These are phyloP conservation scores for Phascolomyces articulosus DNA, from an alignment of 371 early-diverging fungal species.

Conservation along the genomic window DNA sequence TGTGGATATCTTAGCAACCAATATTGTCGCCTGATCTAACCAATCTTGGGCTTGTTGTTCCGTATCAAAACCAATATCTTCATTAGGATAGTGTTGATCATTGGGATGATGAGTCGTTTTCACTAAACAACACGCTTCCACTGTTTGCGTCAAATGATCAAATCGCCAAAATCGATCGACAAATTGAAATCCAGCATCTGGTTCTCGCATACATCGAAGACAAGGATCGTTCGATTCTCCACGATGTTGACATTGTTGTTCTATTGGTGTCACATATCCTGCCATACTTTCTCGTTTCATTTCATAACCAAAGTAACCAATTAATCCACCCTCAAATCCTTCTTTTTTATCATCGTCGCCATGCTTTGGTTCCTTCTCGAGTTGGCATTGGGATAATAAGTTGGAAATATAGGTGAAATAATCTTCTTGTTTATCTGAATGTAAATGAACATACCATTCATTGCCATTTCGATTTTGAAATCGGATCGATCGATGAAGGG, in stretches of 20 bases:
- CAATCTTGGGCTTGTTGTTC: slow-evolving; percentile 21
- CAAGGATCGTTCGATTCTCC: slow-evolving; percentile 19
- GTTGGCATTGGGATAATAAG: slow-evolving; percentile 11
- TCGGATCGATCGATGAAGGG: slow-evolving; percentile 30
- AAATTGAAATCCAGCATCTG: slow-evolving; percentile 87
- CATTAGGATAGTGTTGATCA: not conserved
- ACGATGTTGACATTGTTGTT: slow-evolving; percentile 41
- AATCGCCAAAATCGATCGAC: slow-evolving; percentile 79
- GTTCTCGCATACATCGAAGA: slow-evolving; percentile 52
- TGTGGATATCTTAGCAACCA: not conserved
- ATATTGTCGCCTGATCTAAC: slow-evolving; percentile 25
- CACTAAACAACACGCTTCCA: slow-evolving; percentile 56
- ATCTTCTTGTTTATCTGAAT: slow-evolving; percentile 7
- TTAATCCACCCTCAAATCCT: slow-evolving; percentile 80
- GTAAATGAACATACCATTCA: not conserved
- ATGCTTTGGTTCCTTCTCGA: not conserved
- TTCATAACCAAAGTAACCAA: slow-evolving; percentile 94
- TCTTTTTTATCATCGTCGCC: not conserved
- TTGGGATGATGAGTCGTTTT: not conserved
- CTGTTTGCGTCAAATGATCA: slow-evolving; percentile 60
- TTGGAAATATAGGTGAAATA: slow-evolving; percentile 42
- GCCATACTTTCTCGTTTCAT: slow-evolving; percentile 84
- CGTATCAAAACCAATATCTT: slow-evolving; percentile 18
- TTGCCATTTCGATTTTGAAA: slow-evolving; percentile 1
- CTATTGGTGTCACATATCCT: slow-evolving; percentile 47